Evolutionary conservation across 371 early-diverging fungal genomes (phyloP).

Genomic region (Blakeslea trispora): DNA sequence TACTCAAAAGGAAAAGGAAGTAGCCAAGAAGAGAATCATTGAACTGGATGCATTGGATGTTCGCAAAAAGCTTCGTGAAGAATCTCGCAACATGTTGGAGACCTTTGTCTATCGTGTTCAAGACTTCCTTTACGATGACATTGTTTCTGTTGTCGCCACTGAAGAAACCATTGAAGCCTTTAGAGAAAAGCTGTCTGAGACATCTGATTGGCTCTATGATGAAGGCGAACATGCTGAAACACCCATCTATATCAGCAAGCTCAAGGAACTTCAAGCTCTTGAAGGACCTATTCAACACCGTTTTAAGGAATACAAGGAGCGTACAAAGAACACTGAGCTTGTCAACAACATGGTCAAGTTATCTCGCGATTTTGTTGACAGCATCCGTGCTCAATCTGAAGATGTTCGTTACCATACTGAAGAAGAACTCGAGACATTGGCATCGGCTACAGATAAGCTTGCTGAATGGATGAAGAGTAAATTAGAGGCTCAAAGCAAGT

Average conservation of each 20-base stretch:
- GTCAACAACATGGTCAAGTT: slow-evolving; percentile 46
- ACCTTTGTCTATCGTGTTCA: slow-evolving; percentile 85
- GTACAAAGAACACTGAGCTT: slow-evolving; percentile 61
- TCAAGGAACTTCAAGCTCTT: slow-evolving; percentile 54
- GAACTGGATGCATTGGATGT: slow-evolving; percentile 37
- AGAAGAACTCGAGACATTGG: slow-evolving; percentile 59
- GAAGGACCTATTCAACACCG: slow-evolving; percentile 70
- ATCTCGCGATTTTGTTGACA: slow-evolving; percentile 46
- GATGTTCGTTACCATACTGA: slow-evolving; percentile 62
- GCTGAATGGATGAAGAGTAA: slow-evolving; percentile 68
- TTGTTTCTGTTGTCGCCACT: slow-evolving; percentile 65
- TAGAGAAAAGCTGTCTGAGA: slow-evolving; percentile 56
- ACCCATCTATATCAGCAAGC: slow-evolving; percentile 44
- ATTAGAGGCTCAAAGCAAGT: slow-evolving; percentile 60
- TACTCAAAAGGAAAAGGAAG: slow-evolving; percentile 32
- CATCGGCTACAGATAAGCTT: slow-evolving; percentile 44
- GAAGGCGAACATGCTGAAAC: slow-evolving; percentile 72
- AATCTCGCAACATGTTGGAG: slow-evolving; percentile 88
- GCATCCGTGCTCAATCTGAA: slow-evolving; percentile 35
- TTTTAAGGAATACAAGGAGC: slow-evolving; percentile 58
- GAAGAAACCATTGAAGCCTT: slow-evolving; percentile 72
- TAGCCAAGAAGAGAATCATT: slow-evolving; percentile 39
- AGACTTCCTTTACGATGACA: slow-evolving; percentile 79
- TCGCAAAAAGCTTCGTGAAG: slow-evolving; percentile 73
- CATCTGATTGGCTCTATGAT: slow-evolving; percentile 89